Base-by-base conservation (phyloP, 2,329 filamentous ascomycete species). In the Neonectria coccinea region DNA sequence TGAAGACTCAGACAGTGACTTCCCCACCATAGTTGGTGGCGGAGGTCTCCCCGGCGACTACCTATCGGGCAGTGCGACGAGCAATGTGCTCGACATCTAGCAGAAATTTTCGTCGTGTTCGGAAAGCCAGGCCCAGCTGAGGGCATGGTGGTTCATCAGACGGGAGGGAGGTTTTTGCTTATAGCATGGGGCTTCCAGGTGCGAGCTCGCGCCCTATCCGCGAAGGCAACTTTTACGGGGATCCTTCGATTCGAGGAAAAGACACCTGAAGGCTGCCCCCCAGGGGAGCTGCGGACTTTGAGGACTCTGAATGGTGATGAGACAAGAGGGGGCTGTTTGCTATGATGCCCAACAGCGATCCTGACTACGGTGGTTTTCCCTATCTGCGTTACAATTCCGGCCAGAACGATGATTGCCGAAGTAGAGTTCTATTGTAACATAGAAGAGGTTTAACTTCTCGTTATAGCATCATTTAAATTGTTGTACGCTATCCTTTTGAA, bases 341-440 rank as follows among this genome's bases (percentile, higher is more conserved):
- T 42, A 42, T 58, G 45, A 69, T 69, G 65, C 47, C 51, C 2
- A 83, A 80, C 62, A 81, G 84, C 47, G 77, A 85, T 45, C 83
- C 83, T 0, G 84, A 86, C 64, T 86, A 86, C 73, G 84, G 84
- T 4, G 82, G 81, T 0, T 85, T 85, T 59, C 82, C 82, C 83
- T 0, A 86, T 86, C 29, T 79, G 78, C 45, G 79, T 86, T 3
- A 86, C 83, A 0, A 83, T 86, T 36, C 84, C 84, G 1, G 81
- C 83, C 0, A 74, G 78, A 50, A 86, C 83, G 1, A 78, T 76
- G 69, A 81, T 84, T 70, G 79, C 81, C 0, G 74, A 80, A 56
- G 70, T 78, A 6, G 74, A 77, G 42, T 69, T 75, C 3, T 80
- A 80, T 20, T 20, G 20, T 20, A n/a, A 3, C 33, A 36, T 36